phyloP scores from a whole-genome alignment of 2,329 filamentous ascomycete species.

The Macroventuria anomochaeta region DNA sequence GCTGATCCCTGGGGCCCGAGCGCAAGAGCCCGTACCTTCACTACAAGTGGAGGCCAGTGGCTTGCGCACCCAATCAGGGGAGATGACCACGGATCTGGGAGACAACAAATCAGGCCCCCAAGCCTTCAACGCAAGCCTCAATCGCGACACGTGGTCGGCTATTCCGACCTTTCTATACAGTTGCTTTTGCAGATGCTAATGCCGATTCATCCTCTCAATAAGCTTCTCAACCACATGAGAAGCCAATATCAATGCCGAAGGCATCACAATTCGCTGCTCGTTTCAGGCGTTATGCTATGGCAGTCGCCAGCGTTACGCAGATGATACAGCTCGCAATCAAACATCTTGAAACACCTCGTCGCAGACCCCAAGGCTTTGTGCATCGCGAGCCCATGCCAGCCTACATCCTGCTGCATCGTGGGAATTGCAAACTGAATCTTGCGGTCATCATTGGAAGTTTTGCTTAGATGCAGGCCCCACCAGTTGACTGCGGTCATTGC shows the following conservation, averaged over 20 bases:
- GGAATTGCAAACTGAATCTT: constrained; percentile 9
- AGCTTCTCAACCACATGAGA: not conserved
- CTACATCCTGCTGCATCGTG: constrained; percentile 8
- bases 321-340: constrained; percentile 16
- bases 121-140: constrained; percentile 5
- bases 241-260: constrained; percentile 1
- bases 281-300: constrained; percentile 8
- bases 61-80: constrained; percentile 13
- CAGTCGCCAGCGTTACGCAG: constrained; percentile 14
- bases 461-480: not conserved
- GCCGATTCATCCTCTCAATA: constrained; percentile 25
- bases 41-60: constrained; percentile 16
- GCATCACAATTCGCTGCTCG: not conserved
- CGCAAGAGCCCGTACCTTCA: constrained; percentile 19
- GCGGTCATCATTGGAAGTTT: constrained; percentile 5
- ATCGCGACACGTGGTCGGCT: constrained; percentile 13
- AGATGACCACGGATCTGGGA: constrained; percentile 16
- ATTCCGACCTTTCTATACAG: constrained; percentile 13
- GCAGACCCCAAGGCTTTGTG: constrained; percentile 8
- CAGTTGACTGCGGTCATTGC: not conserved
- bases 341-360: constrained; percentile 18
- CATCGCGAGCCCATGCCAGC: constrained; percentile 5
- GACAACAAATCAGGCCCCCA: constrained; percentile 5
- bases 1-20: constrained; percentile 25
- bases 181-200: constrained; percentile 12